Conservation (phyloP, 768 basidiomycete genomes). For the Pleurotus eryngii region DNA sequence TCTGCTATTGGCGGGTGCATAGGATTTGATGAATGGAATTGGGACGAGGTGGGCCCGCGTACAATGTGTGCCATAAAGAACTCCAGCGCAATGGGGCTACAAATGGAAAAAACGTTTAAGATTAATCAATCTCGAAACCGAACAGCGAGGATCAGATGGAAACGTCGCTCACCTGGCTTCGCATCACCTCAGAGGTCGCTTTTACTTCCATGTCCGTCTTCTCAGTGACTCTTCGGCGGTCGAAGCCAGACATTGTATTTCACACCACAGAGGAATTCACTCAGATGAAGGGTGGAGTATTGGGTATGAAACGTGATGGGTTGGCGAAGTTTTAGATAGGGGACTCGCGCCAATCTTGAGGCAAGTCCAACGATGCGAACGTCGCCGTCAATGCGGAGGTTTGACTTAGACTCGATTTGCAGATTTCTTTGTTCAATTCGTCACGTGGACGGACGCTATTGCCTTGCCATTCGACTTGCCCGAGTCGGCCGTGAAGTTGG, state of each 20-base stretch:
- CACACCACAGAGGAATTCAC: no score
- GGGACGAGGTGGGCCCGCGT: slow-evolving; percentile 5
- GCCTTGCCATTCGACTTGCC: no score
- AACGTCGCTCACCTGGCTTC: not conserved
- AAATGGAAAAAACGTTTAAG: not conserved
- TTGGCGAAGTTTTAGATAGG: no score
- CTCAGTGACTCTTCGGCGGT: slow-evolving; percentile 5
- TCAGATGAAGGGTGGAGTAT: no score
- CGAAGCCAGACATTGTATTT: slow-evolving; percentile 4
- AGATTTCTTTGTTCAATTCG: no score
- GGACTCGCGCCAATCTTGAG: no score
- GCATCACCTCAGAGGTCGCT: slow-evolving; percentile 3
- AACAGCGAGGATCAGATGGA: not conserved
- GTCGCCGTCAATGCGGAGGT: no score
- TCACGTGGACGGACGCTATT: no score
- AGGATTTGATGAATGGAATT: slow-evolving; percentile 2
- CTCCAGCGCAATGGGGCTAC: slow-evolving; percentile 1
- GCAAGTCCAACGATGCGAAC: no score
- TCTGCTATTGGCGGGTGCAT: not conserved
- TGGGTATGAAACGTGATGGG: no score
- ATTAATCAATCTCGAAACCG: not conserved
- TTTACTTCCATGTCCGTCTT: slow-evolving; percentile 6
- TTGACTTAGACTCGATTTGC: no score
- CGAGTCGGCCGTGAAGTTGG: no score
- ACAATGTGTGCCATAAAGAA: slow-evolving; percentile 7